Base-by-base conservation (phyloP, 768 basidiomycete species). In the Russula griseocarnosa region DNA sequence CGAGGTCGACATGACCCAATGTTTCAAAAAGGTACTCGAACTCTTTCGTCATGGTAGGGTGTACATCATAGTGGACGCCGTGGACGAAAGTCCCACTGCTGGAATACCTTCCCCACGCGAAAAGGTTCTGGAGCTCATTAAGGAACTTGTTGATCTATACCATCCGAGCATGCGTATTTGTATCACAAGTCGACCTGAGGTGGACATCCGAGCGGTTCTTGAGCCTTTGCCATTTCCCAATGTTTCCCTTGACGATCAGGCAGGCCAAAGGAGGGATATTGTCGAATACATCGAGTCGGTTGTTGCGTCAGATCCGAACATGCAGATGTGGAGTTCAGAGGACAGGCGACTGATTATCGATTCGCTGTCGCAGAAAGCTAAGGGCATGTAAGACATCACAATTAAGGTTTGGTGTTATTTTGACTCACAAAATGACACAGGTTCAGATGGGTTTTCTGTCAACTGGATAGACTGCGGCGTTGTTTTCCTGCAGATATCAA, bases 81-180 rank as follows among this genome's bases (percentile, higher is more conserved):
- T 40, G 3, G 58, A 51, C 22, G 58, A 59, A 30, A 51, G 58
- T 51, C 58, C 58, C 8, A 38, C 28, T n/a, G 26, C 24, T 42
- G 34, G 47, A 20, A 24, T 51, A 1, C 58, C 49, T 3, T 20
- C 58, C 11, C 16, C 47, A 30, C 30, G 30, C 5, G 30, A 30
- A 30, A 5, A 30, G 0, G 30, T 30, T 5, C 30, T 30, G 30
- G 3, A 30, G 30, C 30, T 30, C 30, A 30, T 30, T 5, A 5
- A 30, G 30, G 30, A 30, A 5, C 30, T 30, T 30, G 30, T 30
- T 30, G 5, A 30, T 30, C 30, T 30, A 30, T 5, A 0, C 3
- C 30, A 30, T 30, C 30, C 30, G 30, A 3, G 9, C 8, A 32
- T 32, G 2, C 32, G 32, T 9, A 1, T 32, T 3, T 32, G 32